Percentiles rank a stretch among this genome's conserved stretches.
Evolutionary conservation across 176 grass and related monocot genomes (phyloP).

Genomic region (Raddia guianensis): DNA sequence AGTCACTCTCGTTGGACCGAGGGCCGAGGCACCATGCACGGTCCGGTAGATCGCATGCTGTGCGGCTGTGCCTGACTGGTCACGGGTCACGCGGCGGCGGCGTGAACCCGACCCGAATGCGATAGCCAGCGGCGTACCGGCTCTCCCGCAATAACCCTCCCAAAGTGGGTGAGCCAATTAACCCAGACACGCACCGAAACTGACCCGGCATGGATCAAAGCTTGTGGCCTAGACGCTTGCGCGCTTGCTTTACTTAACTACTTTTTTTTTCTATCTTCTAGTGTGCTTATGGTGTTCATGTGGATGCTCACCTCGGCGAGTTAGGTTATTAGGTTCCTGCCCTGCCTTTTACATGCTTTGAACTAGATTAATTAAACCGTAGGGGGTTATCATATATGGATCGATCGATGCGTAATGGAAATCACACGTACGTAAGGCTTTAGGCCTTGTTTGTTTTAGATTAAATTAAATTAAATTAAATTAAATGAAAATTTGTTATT

Average conservation of each 20-base stretch:
- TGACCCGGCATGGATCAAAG: background rate
- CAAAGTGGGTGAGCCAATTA: conserved; percentile 17
- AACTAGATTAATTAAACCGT: conserved; percentile 1
- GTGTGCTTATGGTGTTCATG: background rate
- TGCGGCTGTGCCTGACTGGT: too few species aligned
- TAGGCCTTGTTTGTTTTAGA: too few species aligned
- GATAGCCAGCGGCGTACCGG: too few species aligned
- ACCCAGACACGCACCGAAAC: conserved; percentile 36
- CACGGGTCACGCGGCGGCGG: too few species aligned
- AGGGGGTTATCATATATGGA: background rate
- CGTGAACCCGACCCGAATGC: background rate
- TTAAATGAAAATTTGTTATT: too few species aligned
- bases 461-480: too few species aligned
- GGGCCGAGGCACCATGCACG: too few species aligned
- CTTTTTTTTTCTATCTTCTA: background rate
- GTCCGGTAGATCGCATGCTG: too few species aligned
- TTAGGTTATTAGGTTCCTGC: conserved; percentile 29
- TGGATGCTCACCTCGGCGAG: conserved; percentile 8
- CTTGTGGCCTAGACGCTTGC: background rate
- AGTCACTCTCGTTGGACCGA: too few species aligned
- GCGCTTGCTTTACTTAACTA: background rate
- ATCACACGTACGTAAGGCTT: conserved; percentile 30
- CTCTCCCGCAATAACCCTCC: background rate
- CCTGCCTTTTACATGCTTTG: conserved; percentile 26
- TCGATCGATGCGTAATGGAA: conserved; percentile 12